Conservation (phyloP, 2,329 filamentous ascomycete species). For the Colletotrichum filicis region DNA sequence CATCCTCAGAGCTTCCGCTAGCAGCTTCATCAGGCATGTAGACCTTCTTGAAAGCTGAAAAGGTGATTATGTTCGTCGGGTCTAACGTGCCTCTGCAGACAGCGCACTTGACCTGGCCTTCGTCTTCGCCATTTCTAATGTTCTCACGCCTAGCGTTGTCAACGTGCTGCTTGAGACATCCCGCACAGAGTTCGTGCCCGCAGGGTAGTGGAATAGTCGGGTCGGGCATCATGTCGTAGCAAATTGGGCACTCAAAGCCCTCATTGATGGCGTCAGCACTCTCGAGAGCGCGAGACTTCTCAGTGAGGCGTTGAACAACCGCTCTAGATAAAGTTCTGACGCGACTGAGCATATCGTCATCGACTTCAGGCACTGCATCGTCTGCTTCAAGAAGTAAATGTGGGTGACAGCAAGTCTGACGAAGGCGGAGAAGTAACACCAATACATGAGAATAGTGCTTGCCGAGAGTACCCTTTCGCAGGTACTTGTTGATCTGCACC, state of each 20-base stretch:
- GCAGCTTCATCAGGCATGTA: constrained; percentile 68
- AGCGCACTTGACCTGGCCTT: constrained; percentile 73
- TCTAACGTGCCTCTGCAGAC: constrained; percentile 78
- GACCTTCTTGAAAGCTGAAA: constrained; percentile 77
- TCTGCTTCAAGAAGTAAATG: constrained; percentile 68
- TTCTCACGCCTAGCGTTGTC: constrained; percentile 67
- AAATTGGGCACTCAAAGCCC: constrained; percentile 84
- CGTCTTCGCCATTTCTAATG: constrained; percentile 70
- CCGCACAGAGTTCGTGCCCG: constrained; percentile 81
- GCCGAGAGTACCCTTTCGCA: constrained; percentile 74
- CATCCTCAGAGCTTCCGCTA: constrained; percentile 40
- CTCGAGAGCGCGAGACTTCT: constrained; percentile 37
- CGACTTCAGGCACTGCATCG: constrained; percentile 52
- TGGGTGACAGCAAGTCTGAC: constrained; percentile 84
- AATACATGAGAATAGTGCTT: constrained; percentile 84
- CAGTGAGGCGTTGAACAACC: constrained; percentile 74
- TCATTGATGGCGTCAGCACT: constrained; percentile 46
- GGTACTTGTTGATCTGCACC: constrained; percentile 80
- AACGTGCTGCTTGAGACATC: constrained; percentile 78
- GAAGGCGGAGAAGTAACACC: constrained; percentile 81
- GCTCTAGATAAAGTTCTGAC: constrained; percentile 68
- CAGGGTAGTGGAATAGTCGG: constrained; percentile 85
- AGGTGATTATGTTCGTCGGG: constrained; percentile 77
- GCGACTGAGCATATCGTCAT: constrained; percentile 66
- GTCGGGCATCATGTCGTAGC: constrained; percentile 79